These are phyloP conservation scores for Amniculicola lignicola DNA, from an alignment of 495 filamentous ascomycete species.

Conservation along the genomic window DNA sequence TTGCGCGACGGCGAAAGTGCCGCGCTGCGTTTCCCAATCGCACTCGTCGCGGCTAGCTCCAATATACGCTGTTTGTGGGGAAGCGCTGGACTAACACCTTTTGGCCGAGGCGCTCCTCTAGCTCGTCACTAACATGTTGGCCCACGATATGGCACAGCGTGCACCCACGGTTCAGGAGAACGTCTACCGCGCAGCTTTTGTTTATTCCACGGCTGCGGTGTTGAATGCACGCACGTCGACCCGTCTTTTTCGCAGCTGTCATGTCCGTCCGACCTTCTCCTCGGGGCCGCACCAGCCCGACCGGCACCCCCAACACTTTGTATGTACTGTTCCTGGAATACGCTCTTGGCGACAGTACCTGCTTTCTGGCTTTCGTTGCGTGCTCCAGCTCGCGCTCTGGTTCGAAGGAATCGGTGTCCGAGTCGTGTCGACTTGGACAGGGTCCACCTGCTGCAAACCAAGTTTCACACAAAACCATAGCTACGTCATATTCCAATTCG, in stretches of 20 bases:
- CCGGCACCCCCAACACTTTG: background rate
- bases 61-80: conserved; percentile 4
- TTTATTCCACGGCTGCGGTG: conserved; percentile 4
- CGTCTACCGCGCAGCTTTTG: conserved; percentile 19
- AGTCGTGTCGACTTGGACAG: too few species aligned
- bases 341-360: background rate
- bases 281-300: background rate
- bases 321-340: background rate
- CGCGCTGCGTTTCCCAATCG: background rate
- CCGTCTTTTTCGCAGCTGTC: background rate
- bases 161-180: conserved; percentile 20
- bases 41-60: background rate
- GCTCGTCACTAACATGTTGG: conserved; percentile 1
- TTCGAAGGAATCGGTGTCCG: background rate
- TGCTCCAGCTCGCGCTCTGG: background rate
- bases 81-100: conserved; percentile 8
- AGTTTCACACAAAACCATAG: too few species aligned
- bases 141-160: background rate
- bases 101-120: conserved; percentile 17
- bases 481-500: too few species aligned
- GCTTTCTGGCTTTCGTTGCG: background rate
- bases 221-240: background rate
- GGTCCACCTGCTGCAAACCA: too few species aligned
- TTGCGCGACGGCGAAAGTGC: background rate
- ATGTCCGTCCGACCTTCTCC: background rate